Evolutionary conservation across 257 asterid species (phyloP).

Genomic region (Nicotiana paniculata): DNA sequence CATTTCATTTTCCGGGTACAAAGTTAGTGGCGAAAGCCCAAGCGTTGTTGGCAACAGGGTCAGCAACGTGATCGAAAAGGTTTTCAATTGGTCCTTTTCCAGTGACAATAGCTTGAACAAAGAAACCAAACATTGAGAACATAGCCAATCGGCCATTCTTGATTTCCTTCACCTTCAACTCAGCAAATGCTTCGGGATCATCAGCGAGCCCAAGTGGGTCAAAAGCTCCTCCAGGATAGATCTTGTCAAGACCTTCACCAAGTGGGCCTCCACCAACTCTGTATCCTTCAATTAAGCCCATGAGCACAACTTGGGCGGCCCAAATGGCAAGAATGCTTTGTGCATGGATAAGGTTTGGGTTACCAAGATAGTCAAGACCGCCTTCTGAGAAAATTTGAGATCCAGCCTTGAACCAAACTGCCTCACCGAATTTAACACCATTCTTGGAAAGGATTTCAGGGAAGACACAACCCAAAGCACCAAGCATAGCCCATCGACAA

Average conservation of each 20-base stretch:
- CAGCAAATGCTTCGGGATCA: conserved; percentile 50
- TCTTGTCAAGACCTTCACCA: conserved; percentile 78
- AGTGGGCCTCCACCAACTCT: conserved; percentile 88
- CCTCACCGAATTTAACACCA: conserved; percentile 76
- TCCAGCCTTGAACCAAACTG: conserved; percentile 25
- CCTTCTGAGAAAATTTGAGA: conserved; percentile 31
- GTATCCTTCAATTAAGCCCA: conserved; percentile 82
- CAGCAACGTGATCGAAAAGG: conserved; percentile 61
- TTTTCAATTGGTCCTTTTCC: conserved; percentile 86
- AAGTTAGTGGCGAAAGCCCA: conserved; percentile 92
- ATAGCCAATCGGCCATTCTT: conserved; percentile 70
- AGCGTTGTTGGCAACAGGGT: conserved; percentile 79
- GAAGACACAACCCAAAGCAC: conserved; percentile 78
- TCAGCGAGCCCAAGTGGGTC: conserved; percentile 71
- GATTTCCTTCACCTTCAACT: conserved; percentile 45
- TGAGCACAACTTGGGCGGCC: conserved; percentile 72
- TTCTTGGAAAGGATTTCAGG: conserved; percentile 73
- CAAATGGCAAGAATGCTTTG: conserved; percentile 85
- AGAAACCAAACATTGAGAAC: conserved; percentile 72
- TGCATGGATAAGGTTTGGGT: conserved; percentile 82
- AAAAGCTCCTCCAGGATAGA: conserved; percentile 73
- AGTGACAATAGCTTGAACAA: conserved; percentile 83
- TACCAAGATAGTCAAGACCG: conserved; percentile 77
- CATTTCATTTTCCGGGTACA: conserved; percentile 59
- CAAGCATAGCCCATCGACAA: conserved; percentile 89